A percentile compares a stretch with the other conserved stretches of the same genome.
These are phyloP conservation scores for Picochlorum sp. DNA, from an alignment of 139 green algal genomes.

Conservation along the genomic window DNA sequence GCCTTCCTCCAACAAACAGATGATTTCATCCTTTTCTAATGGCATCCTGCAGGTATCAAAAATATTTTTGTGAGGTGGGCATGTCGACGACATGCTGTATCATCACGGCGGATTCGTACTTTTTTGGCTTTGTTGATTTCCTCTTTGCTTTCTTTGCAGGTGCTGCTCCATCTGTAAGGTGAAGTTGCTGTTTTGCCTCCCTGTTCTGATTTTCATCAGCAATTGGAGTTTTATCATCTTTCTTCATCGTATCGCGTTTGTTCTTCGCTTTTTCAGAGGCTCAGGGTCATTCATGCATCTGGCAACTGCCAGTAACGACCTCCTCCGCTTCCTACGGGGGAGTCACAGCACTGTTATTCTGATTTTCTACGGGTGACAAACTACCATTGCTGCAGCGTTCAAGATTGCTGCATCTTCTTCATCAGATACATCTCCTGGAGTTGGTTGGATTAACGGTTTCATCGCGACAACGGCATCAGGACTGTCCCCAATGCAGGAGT, in stretches of 20 bases:
- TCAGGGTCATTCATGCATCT: neutral
- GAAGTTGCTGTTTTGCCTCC: neutral
- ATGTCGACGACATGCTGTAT: neutral
- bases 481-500: neutral
- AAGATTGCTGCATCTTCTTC: slow-evolving; percentile 9
- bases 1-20: neutral
- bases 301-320: neutral
- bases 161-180: neutral
- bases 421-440: neutral
- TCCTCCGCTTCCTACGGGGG: neutral
- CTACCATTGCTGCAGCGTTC: slow-evolving; percentile 1
- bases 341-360: neutral
- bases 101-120: neutral
- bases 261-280: neutral
- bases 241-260: neutral
- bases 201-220: neutral
- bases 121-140: slow-evolving; percentile 1
- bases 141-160: neutral
- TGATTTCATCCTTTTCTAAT: neutral
- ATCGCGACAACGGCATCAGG: slow-evolving; percentile 1
- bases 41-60: neutral
- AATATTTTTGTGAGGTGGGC: neutral
- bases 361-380: slow-evolving; percentile 2
- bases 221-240: neutral
- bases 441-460: slow-evolving; percentile 1